Evolutionary conservation across 1,284 basidiomycete genomes (phyloP).

Genomic region (Rhodotorula sp.): DNA sequence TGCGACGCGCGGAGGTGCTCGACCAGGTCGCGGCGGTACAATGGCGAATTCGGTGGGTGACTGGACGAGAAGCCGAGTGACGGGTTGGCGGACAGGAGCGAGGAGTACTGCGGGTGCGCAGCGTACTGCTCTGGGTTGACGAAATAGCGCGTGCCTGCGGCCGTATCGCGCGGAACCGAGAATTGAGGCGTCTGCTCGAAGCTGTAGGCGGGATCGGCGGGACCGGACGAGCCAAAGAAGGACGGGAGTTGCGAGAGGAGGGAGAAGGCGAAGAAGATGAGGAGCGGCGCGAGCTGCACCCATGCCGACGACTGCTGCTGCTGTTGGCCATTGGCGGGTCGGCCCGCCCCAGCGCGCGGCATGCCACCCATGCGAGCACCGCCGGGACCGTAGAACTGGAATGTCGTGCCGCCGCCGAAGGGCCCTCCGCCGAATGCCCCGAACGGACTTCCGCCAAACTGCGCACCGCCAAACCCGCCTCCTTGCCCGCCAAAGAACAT

Average conservation of each 20-base stretch:
- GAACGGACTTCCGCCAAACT: constrained; percentile 56
- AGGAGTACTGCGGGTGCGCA: constrained; percentile 62
- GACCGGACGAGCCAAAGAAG: constrained; percentile 59
- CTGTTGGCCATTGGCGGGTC: constrained; percentile 46
- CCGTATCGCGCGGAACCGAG: constrained; percentile 32
- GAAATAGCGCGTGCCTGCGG: constrained; percentile 60
- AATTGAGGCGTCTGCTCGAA: constrained; percentile 58
- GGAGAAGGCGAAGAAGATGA: constrained; percentile 80
- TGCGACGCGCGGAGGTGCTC: constrained; percentile 59
- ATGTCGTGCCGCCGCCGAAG: constrained; percentile 62
- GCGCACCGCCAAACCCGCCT: constrained; percentile 56
- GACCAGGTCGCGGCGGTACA: constrained; percentile 24
- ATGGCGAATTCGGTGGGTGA: constrained; percentile 23
- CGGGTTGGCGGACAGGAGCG: constrained; percentile 39
- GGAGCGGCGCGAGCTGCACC: constrained; percentile 81
- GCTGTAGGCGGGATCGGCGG: constrained; percentile 70
- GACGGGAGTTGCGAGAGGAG: constrained; percentile 79
- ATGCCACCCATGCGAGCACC: constrained; percentile 7
- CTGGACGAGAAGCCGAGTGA: constrained; percentile 30
- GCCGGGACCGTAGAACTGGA: constrained; percentile 44
- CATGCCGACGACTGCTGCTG: constrained; percentile 56
- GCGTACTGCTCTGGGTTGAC: constrained; percentile 80
- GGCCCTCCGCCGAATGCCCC: constrained; percentile 9
- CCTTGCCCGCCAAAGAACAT: constrained; percentile 89
- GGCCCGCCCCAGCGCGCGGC: constrained; percentile 31